A percentile compares a stretch with the other conserved stretches of the same genome.
Evolutionary conservation across 768 basidiomycete species (phyloP).

Genomic region (Naganishia kalamii): DNA sequence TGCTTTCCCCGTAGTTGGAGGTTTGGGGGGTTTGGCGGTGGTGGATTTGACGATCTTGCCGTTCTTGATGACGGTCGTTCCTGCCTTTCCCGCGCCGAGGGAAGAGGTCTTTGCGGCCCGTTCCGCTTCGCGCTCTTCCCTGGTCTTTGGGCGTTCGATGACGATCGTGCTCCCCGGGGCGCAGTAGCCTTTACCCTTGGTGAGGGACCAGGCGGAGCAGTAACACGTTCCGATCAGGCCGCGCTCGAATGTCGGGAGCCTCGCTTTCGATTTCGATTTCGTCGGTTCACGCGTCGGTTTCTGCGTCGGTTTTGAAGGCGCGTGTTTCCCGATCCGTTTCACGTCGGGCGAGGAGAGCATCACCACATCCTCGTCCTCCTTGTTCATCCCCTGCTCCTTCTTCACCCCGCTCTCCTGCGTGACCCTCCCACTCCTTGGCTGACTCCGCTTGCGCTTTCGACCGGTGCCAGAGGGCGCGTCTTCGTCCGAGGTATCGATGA

Average conservation of each 20-base stretch:
- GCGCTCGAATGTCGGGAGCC: constrained; percentile 20
- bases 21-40: constrained; percentile 1
- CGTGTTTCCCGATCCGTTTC: background rate
- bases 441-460: background rate
- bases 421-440: background rate
- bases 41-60: constrained; percentile 38
- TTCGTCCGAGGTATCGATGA: constrained; percentile 23
- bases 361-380: constrained; percentile 22
- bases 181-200: constrained; percentile 45
- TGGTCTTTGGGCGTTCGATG: constrained; percentile 35
- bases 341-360: constrained; percentile 20
- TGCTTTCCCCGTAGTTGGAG: background rate
- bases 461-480: background rate
- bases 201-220: constrained; percentile 43
- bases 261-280: background rate
- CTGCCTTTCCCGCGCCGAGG: constrained; percentile 23
- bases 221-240: constrained; percentile 44
- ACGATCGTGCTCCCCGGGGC: constrained; percentile 35
- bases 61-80: constrained; percentile 31
- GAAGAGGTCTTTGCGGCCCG: constrained; percentile 4
- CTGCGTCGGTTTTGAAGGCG: background rate
- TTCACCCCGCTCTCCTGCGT: background rate
- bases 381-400: background rate
- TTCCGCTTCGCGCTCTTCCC: constrained; percentile 28
- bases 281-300: background rate